phyloP scores from a whole-genome alignment of 176 grass and related monocot species.

The Oryza punctata region DNA sequence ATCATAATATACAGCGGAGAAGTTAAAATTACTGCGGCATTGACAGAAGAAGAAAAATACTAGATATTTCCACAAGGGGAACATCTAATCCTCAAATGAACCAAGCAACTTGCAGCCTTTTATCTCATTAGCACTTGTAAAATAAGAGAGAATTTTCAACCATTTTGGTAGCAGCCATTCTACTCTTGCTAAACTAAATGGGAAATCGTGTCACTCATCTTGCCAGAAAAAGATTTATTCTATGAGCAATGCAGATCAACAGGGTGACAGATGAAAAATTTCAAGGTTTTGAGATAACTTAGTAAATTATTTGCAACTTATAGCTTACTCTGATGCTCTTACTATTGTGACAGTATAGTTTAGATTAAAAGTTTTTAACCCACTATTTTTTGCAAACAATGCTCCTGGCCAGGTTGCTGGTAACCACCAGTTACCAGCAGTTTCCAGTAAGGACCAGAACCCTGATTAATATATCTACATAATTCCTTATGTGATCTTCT shows the following conservation, averaged over 20 bases:
- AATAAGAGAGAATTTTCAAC: not conserved
- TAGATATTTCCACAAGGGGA: slow-evolving; percentile 7
- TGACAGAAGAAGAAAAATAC: not conserved
- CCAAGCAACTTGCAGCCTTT: not conserved
- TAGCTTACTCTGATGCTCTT: not conserved
- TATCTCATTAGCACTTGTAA: not conserved
- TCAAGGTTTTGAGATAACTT: not conserved
- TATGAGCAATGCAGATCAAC: not conserved
- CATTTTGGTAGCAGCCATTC: not conserved
- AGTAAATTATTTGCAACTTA: not conserved
- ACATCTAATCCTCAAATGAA: not conserved
- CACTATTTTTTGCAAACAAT: not conserved
- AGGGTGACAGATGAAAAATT: not conserved
- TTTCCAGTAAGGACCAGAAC: not conserved
- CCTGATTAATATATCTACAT: not conserved
- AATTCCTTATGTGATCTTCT: not conserved
- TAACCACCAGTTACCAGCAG: not conserved
- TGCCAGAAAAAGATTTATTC: not conserved
- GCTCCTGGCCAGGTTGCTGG: not conserved
- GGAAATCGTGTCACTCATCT: not conserved
- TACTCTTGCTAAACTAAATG: not conserved
- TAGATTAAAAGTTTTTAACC: not conserved
- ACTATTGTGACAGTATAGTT: not conserved
- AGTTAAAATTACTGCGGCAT: not conserved
- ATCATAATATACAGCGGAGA: slow-evolving; percentile 1